phyloP scores from a whole-genome alignment of 2,329 filamentous ascomycete species.

The Aspergillus proliferans region DNA sequence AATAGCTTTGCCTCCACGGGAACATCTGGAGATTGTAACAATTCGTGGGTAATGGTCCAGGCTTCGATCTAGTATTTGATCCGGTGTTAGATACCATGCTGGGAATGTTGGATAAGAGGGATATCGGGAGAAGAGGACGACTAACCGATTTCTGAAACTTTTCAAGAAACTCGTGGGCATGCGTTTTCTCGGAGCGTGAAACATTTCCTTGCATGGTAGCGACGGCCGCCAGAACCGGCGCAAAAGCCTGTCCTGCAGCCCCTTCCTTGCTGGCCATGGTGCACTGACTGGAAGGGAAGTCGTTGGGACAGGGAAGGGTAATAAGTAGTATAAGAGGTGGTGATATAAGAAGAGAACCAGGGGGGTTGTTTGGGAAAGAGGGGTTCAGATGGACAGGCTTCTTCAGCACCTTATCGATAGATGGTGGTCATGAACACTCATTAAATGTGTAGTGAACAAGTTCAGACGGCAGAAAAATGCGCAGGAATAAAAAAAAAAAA shows the following conservation, averaged over 20 bases:
- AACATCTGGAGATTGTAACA: conserved; percentile 70
- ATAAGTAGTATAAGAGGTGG: conserved; percentile 17
- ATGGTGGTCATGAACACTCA: conserved; percentile 17
- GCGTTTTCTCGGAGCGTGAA: conserved; percentile 74
- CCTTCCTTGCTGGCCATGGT: conserved; percentile 64
- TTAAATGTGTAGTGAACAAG: conserved; percentile 6
- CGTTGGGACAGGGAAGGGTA: conserved; percentile 3
- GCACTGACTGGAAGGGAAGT: conserved; percentile 11
- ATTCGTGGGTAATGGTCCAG: conserved; percentile 80
- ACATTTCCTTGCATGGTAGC: conserved; percentile 82
- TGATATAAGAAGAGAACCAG: conserved; percentile 3
- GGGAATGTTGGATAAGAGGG: conserved; percentile 11
- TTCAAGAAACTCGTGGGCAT: conserved; percentile 85
- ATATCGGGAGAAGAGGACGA: conserved; percentile 18
- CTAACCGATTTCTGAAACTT: conserved; percentile 96
- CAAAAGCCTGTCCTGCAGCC: conserved; percentile 62
- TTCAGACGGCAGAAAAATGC: neutral
- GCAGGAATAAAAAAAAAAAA: neutral
- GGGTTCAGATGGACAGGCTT: conserved; percentile 15
- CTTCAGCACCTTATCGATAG: conserved; percentile 14
- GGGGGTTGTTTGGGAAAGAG: conserved; percentile 8
- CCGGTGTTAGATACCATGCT: conserved; percentile 3
- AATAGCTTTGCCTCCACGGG: conserved; percentile 86
- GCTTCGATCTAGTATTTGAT: conserved; percentile 62
- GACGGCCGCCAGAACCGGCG: conserved; percentile 80